Evolutionary conservation across 2,329 filamentous ascomycete species (phyloP).

Genomic region (Catunica adiposa): DNA sequence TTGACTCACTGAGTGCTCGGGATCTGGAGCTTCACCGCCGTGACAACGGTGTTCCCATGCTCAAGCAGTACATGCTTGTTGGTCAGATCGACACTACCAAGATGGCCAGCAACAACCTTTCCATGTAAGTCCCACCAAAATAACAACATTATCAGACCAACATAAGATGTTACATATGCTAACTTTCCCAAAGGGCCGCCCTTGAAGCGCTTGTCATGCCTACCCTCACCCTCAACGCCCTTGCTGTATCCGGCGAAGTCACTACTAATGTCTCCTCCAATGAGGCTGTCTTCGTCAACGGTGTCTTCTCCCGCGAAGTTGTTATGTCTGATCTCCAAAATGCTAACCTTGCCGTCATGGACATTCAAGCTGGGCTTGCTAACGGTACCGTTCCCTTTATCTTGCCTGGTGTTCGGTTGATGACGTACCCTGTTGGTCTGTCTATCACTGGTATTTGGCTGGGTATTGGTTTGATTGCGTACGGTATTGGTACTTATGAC

Average conservation of each 20-base stretch:
- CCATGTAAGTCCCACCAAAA: conserved; percentile 34
- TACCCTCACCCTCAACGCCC: conserved; percentile 47
- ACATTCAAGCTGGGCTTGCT: conserved; percentile 27
- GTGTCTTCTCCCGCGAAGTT: conserved; percentile 47
- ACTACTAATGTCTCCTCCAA: conserved; percentile 50
- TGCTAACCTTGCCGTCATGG: conserved; percentile 34
- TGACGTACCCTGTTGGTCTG: conserved; percentile 55
- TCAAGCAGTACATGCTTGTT: conserved; percentile 52
- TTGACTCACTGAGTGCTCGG: conserved; percentile 17
- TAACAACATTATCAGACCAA: background rate
- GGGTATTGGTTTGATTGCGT: conserved; percentile 35
- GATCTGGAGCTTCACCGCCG: conserved; percentile 15
- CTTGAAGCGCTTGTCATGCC: conserved; percentile 51
- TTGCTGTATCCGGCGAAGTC: conserved; percentile 34
- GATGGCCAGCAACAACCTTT: conserved; percentile 38
- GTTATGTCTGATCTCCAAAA: conserved; percentile 33
- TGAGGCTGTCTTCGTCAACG: conserved; percentile 54
- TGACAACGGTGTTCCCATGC: conserved; percentile 19
- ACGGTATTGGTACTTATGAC: conserved; percentile 49
- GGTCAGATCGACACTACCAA: conserved; percentile 46
- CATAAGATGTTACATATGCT: background rate
- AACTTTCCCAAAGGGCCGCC: conserved; percentile 27
- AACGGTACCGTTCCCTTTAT: conserved; percentile 47
- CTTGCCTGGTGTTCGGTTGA: conserved; percentile 49
- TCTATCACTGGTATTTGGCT: conserved; percentile 49